Conservation (phyloP, 768 basidiomycete genomes). For the Boletus reticuloceps region DNA sequence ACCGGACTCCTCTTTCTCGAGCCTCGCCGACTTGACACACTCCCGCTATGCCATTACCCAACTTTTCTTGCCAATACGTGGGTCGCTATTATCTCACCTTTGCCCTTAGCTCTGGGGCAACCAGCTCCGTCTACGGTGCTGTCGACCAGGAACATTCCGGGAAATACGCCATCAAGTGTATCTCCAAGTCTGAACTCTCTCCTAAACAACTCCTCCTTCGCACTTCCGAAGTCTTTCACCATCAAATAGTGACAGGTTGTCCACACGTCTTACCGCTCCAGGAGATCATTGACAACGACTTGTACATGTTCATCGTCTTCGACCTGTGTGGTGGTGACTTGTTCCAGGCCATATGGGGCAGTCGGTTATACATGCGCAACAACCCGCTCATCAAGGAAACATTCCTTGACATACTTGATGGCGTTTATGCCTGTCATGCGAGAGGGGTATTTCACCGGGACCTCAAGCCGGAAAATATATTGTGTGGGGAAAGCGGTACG, state of each 20-base stretch:
- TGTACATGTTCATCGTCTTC: slow-evolving; percentile 65
- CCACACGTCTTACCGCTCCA: slow-evolving; percentile 70
- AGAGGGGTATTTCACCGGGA: slow-evolving; percentile 79
- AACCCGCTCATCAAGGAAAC: slow-evolving; percentile 59
- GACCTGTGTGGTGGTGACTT: slow-evolving; percentile 64
- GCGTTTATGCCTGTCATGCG: slow-evolving; percentile 70
- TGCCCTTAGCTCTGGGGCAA: slow-evolving; percentile 68
- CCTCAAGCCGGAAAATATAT: slow-evolving; percentile 82
- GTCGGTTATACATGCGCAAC: slow-evolving; percentile 52
- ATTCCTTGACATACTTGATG: slow-evolving; percentile 80
- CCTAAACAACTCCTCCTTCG: slow-evolving; percentile 58
- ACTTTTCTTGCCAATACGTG: slow-evolving; percentile 50
- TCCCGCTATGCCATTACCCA: slow-evolving; percentile 34
- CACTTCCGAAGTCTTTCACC: slow-evolving; percentile 64
- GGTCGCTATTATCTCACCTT: slow-evolving; percentile 61
- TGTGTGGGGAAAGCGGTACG: slow-evolving; percentile 53
- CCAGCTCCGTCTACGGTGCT: slow-evolving; percentile 76
- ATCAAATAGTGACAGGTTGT: slow-evolving; percentile 50
- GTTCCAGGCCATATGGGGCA: slow-evolving; percentile 66
- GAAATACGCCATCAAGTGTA: slow-evolving; percentile 75
- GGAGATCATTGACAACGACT: slow-evolving; percentile 56
- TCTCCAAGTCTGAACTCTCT: slow-evolving; percentile 55
- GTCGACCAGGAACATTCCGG: slow-evolving; percentile 44
- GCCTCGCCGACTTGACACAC: background rate
- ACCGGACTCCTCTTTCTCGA: background rate